These are phyloP conservation scores for Populus deltoides DNA, from an alignment of 345 rosid species.

Conservation along the genomic window DNA sequence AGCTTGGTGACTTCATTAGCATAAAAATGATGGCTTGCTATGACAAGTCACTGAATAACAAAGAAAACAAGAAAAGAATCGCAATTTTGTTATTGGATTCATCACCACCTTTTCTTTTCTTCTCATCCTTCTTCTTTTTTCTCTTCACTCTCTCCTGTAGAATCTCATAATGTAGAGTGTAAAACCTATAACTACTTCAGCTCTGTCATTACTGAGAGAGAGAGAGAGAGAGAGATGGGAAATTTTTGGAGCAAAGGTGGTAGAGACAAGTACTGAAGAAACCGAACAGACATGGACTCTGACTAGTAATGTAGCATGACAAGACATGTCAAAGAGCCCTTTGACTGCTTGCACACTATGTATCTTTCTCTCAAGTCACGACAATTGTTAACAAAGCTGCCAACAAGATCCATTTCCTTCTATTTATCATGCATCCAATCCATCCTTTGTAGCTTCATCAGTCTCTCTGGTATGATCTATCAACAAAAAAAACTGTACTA, in stretches of 20 bases:
- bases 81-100: neutral
- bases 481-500: neutral
- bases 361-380: constrained; percentile 2
- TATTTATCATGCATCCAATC: neutral
- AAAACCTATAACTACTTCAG: neutral
- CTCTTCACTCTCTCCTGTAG: neutral
- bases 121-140: no score
- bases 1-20: neutral
- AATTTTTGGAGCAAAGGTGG: neutral
- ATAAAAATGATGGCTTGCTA: neutral
- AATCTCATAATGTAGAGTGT: neutral
- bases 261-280: constrained; percentile 13
- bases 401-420: constrained; percentile 33
- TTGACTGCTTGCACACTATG: constrained; percentile 15
- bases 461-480: neutral
- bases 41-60: constrained; percentile 23
- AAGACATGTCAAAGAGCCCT: constrained; percentile 33
- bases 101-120: neutral
- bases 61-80: constrained; percentile 12
- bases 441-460: neutral
- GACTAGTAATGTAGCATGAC: constrained; percentile 31
- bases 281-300: constrained; percentile 19
- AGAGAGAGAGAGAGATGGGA: neutral
- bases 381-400: constrained; percentile 29
- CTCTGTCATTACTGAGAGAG: neutral